Percentiles rank a stretch among this genome's conserved stretches.
Evolutionary conservation across 768 basidiomycete species (phyloP).

Genomic region (Termitomyces sp.): DNA sequence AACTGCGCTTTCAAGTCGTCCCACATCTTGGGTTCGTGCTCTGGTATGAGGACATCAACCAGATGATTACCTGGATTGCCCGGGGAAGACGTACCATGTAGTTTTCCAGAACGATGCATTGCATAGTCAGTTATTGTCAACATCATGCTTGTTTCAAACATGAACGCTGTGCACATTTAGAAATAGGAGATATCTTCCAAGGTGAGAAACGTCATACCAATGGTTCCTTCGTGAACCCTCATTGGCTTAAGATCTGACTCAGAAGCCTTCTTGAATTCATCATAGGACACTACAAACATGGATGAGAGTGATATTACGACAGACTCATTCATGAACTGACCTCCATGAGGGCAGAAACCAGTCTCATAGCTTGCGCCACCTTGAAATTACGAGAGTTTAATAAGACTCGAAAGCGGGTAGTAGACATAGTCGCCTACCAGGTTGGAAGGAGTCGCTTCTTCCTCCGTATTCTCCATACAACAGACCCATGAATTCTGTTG

Average conservation of each 20-base stretch:
- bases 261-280: conserved; percentile 55
- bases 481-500: conserved; percentile 64
- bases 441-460: conserved; percentile 57
- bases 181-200: neutral
- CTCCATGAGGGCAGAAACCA: conserved; percentile 64
- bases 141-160: conserved; percentile 64
- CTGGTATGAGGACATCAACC: neutral
- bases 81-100: conserved; percentile 41
- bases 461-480: conserved; percentile 64
- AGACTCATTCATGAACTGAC: conserved; percentile 23
- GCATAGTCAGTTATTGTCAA: conserved; percentile 64
- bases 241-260: conserved; percentile 48
- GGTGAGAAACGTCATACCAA: conserved; percentile 32
- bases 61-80: neutral
- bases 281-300: conserved; percentile 44
- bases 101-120: conserved; percentile 53
- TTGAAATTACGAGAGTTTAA: conserved; percentile 3
- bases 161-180: conserved; percentile 38
- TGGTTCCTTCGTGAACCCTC: conserved; percentile 49
- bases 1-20: conserved; percentile 56
- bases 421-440: conserved; percentile 30
- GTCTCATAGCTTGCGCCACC: conserved; percentile 58
- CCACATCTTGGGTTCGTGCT: conserved; percentile 53
- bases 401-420: neutral
- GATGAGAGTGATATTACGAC: neutral